Evolutionary conservation across 768 basidiomycete genomes (phyloP), one percentile per base, ranked within the genome.

Genomic region (Tricholoma saponaceum): DNA sequence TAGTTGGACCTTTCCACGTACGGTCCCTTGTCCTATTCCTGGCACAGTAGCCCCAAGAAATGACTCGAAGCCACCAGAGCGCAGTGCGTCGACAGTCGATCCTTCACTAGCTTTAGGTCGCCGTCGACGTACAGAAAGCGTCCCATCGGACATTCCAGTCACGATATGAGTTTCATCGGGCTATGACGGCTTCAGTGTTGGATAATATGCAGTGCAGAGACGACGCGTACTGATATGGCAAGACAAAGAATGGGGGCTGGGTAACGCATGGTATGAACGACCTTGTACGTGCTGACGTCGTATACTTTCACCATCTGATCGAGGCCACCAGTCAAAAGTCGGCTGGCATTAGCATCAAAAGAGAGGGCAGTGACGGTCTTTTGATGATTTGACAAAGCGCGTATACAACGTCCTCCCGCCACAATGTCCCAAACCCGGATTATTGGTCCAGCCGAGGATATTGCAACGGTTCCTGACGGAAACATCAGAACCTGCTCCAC

Each of bases 271-370:
- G 97, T 98, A 67, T 99, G 97, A 13, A 97, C 86, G 33, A 99
- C 97, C 66, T 91, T 90, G 79, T 96, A 98, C 14, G 85, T 85
- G 68, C 89, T 84, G 35, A 95, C 86, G 71, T 98, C 96, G 74
- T 98, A 99, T 32, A 98, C 95, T 74, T 99, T 99, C 57, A 98
- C 92, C 90, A 99, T 90, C 63, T 96, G 95, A 70, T 99, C 97
- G 60, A 99, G 77, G 43, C 91, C 86, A 28, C 94, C 97, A 0
- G 92, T 93, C 47, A 99, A 77, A 2, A 98, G 80, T 35, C 95
- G 83, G 62, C 84, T 83, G 25, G 89, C 85, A 51, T 77, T 81
- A 28, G 88, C 67, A 67, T 93, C 87, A 70, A 95, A 93, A 1
- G 92, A 77, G 43, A 97, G 79, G 14, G 92, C 83, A 0, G 96